These are phyloP conservation scores for Trichoderma sp. DNA, from an alignment of 2,329 filamentous ascomycete genomes.

Conservation along the genomic window DNA sequence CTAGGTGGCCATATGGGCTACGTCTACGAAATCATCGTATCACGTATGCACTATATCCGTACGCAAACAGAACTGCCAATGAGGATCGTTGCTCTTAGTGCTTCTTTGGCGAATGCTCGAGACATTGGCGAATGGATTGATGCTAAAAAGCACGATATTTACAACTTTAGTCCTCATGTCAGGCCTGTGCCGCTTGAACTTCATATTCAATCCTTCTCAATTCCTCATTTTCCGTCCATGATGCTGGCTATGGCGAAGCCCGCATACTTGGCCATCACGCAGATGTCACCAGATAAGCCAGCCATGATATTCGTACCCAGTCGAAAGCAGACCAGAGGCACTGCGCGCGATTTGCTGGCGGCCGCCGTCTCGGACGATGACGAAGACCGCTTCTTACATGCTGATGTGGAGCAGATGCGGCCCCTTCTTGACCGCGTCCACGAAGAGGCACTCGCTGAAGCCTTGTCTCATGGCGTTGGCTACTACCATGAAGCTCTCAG, in stretches of 20 bases:
- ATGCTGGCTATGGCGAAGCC: constrained; percentile 99
- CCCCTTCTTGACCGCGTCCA: constrained; percentile 82
- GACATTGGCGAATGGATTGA: constrained; percentile 98
- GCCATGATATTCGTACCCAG: constrained; percentile 90
- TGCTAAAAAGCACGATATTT: constrained; percentile 95
- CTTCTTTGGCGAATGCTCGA: constrained; percentile 87
- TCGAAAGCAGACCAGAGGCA: constrained; percentile 87
- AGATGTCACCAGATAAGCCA: constrained; percentile 85
- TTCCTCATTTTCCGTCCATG: constrained; percentile 94
- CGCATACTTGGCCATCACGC: constrained; percentile 82
- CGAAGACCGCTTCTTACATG: constrained; percentile 90
- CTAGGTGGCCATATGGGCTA: constrained; percentile 84
- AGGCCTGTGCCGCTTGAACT: constrained; percentile 88
- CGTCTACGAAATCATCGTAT: constrained; percentile 95
- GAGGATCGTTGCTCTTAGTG: constrained; percentile 85
- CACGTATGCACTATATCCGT: constrained; percentile 94
- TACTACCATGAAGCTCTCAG: constrained; percentile 96
- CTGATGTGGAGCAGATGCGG: constrained; percentile 76
- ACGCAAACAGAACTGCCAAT: constrained; percentile 82
- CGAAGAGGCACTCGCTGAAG: constrained; percentile 84
- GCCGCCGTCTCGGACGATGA: constrained; percentile 86
- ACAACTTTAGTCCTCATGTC: constrained; percentile 94
- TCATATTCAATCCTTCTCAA: constrained; percentile 92
- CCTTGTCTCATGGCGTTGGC: constrained; percentile 88
- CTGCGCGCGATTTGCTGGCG: constrained; percentile 83